Evolutionary conservation across 306 rosid species (phyloP), one percentile per base, ranked within the genome.

Genomic region (Fagus sylvatica): DNA sequence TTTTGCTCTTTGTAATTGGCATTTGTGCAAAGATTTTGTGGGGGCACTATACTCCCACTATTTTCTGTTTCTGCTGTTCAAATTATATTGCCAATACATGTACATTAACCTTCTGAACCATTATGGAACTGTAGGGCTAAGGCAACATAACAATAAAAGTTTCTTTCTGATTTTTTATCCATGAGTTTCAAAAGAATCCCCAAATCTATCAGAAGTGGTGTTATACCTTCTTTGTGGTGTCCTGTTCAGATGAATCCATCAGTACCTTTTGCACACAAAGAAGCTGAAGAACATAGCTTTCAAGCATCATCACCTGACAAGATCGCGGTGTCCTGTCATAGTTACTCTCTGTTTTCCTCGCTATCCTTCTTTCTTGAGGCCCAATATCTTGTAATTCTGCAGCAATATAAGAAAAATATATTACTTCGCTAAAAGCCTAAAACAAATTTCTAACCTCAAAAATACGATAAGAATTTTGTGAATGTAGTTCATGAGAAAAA

Each of bases 281-380:
- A 84, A 91, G 83, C 88, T 89, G 95, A 80, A 93, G 82, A 53
- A 90, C 90, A 70, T 80, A 89, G 82, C 90, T 86, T 81, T 88
- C 83, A 66, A 88, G 79, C 90, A 88, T 85, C 86, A 83, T 84
- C 83, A 86, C 90, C 76, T 85, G 84, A 73, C 91, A 81, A 12
- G 93, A 83, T 22, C 28, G 28, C 0, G 28, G 28, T 32, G 91
- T 69, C 79, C 74, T 75, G 34, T 53, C 74, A 32, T 64, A 75
- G 66, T 78, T 88, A 39, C 57, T 51, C 75, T 80, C 75, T 48
- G 66, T 82, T 82, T 83, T 84, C 36, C 76, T 72, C 75, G 69
- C 80, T 39, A 17, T 36, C 74, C 76, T 82, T 54, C 89, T 82
- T 85, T 78, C 89, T 55, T 61, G 74, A 16, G 80, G 79, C 57